Evolutionary conservation across 1,284 basidiomycete genomes (phyloP), one percentile per base, ranked within the genome.

Genomic region (Marasmius fiardii): DNA sequence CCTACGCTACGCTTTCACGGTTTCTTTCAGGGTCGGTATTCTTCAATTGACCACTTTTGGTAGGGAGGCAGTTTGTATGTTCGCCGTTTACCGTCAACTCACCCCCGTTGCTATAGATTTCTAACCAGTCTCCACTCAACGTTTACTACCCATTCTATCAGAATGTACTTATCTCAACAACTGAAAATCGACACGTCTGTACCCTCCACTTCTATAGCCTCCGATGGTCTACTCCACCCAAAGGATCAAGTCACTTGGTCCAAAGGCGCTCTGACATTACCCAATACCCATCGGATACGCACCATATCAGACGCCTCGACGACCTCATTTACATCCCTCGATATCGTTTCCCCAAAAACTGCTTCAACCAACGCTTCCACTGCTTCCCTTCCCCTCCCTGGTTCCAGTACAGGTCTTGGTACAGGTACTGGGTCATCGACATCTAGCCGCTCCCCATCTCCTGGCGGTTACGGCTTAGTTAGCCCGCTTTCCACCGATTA

Each of bases 301-400:
- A 82, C 76, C 60, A 65, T 70, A 16, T 85, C 85, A 26, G 77
- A 76, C 35, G 78, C 80, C 14, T 86, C 85, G 20, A 20, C 39
- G 8, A n/a, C 39, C 14, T 73, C 79, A 4, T 67, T 74, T 39
- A 85, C 84, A 12, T 81, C 81, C 5, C 65, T 81, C 41, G 81
- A 81, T 31, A 70, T 80, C 51, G 67, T 79, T 43, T 83, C 83
- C 31, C 82, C 82, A 3, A 62, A 31, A 7, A 65, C 69, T 28
- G 75, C 77, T 14, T 82, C 83, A 21, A 77, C 81, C 20, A 80
- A 82, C 61, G 73, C 71, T 10, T 86, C 83, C 1, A 72, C 79
- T 1, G 75, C 78, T 14, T 82, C 81, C 41, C 72, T 82, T 24
- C 67, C 68, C 48, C 63, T 80, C 56, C 74, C 73, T 8, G 55